Conservation (phyloP, 169 alveolate genomes). For the Amoebophrya sp. region DNA sequence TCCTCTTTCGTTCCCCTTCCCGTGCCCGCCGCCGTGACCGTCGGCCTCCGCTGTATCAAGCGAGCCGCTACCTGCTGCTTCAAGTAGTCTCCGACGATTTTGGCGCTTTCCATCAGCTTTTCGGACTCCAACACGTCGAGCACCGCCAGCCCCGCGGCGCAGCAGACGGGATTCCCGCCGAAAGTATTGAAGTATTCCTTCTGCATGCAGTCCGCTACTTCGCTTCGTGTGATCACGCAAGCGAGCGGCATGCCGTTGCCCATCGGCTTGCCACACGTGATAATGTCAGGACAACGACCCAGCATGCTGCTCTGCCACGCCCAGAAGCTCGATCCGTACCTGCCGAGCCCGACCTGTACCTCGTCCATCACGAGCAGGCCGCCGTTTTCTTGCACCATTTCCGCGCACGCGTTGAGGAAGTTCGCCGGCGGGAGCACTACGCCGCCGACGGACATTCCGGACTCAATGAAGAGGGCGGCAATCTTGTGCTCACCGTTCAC, state of each 20-base stretch:
- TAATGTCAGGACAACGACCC: background rate
- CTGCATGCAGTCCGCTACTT: conserved; percentile 8
- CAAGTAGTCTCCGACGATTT: background rate
- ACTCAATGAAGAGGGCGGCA: background rate
- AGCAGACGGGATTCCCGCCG: conserved; percentile 26
- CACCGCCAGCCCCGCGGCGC: conserved; percentile 25
- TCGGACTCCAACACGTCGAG: background rate
- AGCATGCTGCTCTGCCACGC: background rate
- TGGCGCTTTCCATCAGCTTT: conserved; percentile 2
- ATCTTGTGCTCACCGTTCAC: no score
- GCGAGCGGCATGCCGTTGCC: conserved; percentile 29
- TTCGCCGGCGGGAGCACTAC: background rate
- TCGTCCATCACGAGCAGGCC: conserved; percentile 19
- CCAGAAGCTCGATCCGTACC: conserved; percentile 20
- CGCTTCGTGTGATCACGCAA: conserved; percentile 11
- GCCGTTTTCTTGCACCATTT: background rate
- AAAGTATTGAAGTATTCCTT: conserved; percentile 23
- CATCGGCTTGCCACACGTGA: conserved; percentile 22
- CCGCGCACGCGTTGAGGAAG: background rate
- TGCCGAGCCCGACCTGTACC: conserved; percentile 22
- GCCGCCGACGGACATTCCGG: background rate
- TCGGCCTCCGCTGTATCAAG: no score
- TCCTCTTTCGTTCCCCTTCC: background rate
- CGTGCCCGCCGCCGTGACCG: no score
- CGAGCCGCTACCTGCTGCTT: background rate